Percentiles rank a stretch among this genome's conserved stretches.
These are phyloP conservation scores for Podospora bellae-mahoneyi DNA, from an alignment of 495 filamentous ascomycete species.

Conservation along the genomic window DNA sequence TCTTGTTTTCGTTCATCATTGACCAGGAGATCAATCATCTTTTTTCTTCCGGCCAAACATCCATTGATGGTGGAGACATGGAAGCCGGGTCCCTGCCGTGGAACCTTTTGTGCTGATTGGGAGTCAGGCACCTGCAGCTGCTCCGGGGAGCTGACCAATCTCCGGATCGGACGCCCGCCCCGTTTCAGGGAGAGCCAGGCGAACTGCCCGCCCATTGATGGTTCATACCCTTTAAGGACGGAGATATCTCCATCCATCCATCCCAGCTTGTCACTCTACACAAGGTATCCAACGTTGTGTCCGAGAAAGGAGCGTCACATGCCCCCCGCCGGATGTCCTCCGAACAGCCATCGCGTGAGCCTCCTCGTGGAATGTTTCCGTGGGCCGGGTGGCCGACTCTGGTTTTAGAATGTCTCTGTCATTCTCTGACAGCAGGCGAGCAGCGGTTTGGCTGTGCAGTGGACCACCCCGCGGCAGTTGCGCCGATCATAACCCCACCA, in stretches of 20 bases:
- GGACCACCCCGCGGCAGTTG: neutral
- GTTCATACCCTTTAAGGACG: neutral
- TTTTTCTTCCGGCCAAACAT: neutral
- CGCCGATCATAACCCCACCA: neutral
- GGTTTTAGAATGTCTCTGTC: conserved; percentile 3
- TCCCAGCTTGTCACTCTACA: too few species aligned
- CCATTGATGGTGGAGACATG: neutral
- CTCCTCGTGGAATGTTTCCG: neutral
- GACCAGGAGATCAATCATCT: neutral
- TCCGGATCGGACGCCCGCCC: conserved; percentile 3
- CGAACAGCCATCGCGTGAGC: neutral
- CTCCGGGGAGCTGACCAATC: conserved; percentile 3
- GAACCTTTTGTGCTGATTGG: neutral
- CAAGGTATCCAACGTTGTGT: too few species aligned
- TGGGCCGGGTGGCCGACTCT: neutral
- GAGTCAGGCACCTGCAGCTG: neutral
- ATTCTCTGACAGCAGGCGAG: neutral
- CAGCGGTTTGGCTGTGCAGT: neutral
- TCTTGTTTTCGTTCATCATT: too few species aligned
- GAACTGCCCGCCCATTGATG: neutral
- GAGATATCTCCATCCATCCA: neutral
- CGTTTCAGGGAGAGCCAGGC: conserved; percentile 10
- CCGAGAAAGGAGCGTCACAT: too few species aligned
- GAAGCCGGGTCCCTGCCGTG: neutral
- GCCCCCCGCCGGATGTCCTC: too few species aligned